Conservation (phyloP, 345 rosid genomes). For the Rhizophora apiculata region DNA sequence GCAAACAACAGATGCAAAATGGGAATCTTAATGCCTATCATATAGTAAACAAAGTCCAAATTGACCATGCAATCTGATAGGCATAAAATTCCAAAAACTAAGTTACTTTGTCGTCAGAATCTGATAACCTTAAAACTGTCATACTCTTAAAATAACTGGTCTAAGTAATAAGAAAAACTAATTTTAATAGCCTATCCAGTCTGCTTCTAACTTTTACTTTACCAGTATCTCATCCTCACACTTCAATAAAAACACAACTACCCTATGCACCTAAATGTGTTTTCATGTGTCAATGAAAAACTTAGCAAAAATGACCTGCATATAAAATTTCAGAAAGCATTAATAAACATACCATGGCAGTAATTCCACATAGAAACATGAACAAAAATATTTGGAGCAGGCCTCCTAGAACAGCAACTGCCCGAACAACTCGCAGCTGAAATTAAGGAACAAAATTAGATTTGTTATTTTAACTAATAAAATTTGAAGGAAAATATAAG, state of each 20-base stretch:
- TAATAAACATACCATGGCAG: slow-evolving; percentile 61
- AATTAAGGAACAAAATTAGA: slow-evolving; percentile 19
- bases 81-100: not conserved
- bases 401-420: slow-evolving; percentile 90
- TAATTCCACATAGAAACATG: slow-evolving; percentile 88
- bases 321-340: not conserved
- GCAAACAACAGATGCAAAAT: not conserved
- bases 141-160: not conserved
- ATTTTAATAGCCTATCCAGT: not conserved
- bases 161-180: too few species aligned
- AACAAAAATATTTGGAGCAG: slow-evolving; percentile 83
- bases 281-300: not conserved
- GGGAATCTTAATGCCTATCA: not conserved
- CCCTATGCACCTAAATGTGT: not conserved
- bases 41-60: not conserved
- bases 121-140: not conserved
- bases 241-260: not conserved
- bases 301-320: not conserved
- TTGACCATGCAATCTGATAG: not conserved
- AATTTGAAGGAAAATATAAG: slow-evolving; percentile 2
- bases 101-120: not conserved
- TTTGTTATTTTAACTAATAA: not conserved
- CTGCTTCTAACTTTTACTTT: not conserved
- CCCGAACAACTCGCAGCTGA: slow-evolving; percentile 92
- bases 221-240: not conserved